Evolutionary conservation across 169 alveolate species (phyloP).

Genomic region (Miamiensis avidus): DNA sequence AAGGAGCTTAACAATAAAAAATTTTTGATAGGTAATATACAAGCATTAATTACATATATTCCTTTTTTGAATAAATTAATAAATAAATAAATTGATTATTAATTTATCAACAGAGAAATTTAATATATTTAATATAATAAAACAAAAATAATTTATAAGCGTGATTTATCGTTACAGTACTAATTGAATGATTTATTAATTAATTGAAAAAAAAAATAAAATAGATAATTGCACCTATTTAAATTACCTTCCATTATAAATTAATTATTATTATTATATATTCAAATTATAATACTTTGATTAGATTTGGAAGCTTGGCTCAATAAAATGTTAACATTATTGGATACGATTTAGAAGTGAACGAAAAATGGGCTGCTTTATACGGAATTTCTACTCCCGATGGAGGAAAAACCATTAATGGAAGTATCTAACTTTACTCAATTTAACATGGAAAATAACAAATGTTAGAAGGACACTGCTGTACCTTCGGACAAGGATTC

Average conservation of each 20-base stretch:
- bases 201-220: too few species aligned
- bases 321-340: conserved; percentile 90
- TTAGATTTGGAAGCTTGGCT: conserved; percentile 85
- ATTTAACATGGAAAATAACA: conserved; percentile 93
- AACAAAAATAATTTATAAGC: too few species aligned
- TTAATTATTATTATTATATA: too few species aligned
- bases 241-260: too few species aligned
- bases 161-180: too few species aligned
- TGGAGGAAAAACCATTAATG: conserved; percentile 89
- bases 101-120: too few species aligned
- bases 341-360: conserved; percentile 87
- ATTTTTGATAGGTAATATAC: conserved; percentile 85
- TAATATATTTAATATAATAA: too few species aligned
- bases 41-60: neutral
- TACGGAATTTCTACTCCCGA: conserved; percentile 92
- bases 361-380: conserved; percentile 93
- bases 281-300: too few species aligned
- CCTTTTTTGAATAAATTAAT: too few species aligned
- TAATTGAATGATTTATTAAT: too few species aligned
- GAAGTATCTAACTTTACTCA: conserved; percentile 94
- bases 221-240: neutral
- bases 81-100: too few species aligned
- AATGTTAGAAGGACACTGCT: conserved; percentile 95
- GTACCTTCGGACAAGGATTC: conserved; percentile 88
- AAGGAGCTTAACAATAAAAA: conserved; percentile 76